Evolutionary conservation across 2,329 filamentous ascomycete species (phyloP).

Genomic region (Saccharata proteae): DNA sequence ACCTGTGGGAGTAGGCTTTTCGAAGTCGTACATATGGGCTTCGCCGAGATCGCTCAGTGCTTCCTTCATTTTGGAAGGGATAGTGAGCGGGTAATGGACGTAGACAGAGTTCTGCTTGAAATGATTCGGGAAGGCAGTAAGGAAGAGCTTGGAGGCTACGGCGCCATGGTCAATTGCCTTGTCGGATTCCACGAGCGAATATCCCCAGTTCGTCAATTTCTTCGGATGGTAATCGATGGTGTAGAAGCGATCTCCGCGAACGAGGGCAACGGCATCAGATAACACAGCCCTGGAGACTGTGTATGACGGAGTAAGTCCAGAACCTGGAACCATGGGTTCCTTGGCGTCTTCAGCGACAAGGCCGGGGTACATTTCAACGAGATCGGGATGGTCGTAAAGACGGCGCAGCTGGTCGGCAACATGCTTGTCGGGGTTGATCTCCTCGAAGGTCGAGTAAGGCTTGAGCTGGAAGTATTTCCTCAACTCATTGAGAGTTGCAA

Average conservation of each 20-base stretch:
- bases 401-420: conserved; percentile 50
- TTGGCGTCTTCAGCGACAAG: conserved; percentile 67
- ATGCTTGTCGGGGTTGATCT: conserved; percentile 66
- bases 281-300: conserved; percentile 67
- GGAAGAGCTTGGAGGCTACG: conserved; percentile 73
- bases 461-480: conserved; percentile 69
- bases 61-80: conserved; percentile 58
- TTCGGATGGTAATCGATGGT: conserved; percentile 60
- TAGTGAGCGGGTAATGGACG: conserved; percentile 63
- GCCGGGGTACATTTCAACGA: conserved; percentile 70
- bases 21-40: conserved; percentile 57
- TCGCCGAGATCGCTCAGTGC: conserved; percentile 58
- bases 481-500: conserved; percentile 74
- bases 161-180: conserved; percentile 66
- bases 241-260: conserved; percentile 68
- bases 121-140: conserved; percentile 67
- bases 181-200: conserved; percentile 61
- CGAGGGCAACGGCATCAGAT: conserved; percentile 66
- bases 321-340: conserved; percentile 52
- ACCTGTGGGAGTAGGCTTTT: conserved; percentile 41
- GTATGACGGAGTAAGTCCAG: conserved; percentile 63
- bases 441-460: conserved; percentile 64
- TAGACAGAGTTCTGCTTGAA: conserved; percentile 71
- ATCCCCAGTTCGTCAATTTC: conserved; percentile 75
- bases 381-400: conserved; percentile 62